Base-by-base conservation (phyloP, 176 grass and related monocot genomes). In the Paspalum vaginatum region DNA sequence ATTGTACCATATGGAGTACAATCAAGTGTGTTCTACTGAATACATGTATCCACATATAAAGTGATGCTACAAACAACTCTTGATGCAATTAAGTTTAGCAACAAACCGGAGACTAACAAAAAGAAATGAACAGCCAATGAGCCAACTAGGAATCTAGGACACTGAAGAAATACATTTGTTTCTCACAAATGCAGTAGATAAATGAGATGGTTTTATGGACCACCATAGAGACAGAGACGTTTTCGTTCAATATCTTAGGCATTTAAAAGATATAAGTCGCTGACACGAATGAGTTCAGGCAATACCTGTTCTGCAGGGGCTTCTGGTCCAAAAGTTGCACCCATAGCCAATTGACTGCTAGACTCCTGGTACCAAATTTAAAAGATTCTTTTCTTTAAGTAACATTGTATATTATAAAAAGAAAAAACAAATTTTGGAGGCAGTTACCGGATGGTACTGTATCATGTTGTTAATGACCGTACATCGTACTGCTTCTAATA, bases 391-490 rank as follows among this genome's bases (percentile, higher is more conserved):
- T 41, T n/a, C 11, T n/a, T 79, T 41, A 79, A 79, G 39, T 6
- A 25, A 18, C 51, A 65, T 7, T 25, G 14, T 21, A 43, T 17
- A 79, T 81, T 64, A 83, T 47, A 47, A 32, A 76, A 80, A 21
- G 0, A 87, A 76, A 79, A 32, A 42, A 25, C 2, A 78, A 71
- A 55, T 69, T 3, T 67, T 32, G 26, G 56, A 72, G 71, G 39
- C 18, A 83, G 69, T 74, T 99, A 99, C 96, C 61, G 96, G 96
- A 79, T 99, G 96, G 86, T 95, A 99, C 43, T 95, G 68, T 25
- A 99, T 71, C 96, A 99, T 88, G 73, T 88, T 93, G 75, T 93
- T 95, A 79, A 99, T 99, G 88, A 99, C 95, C 18, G 96, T 99
- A 76, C 95, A 77, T 11, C 96, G 93, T 81, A 99, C 86, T 22